Evolutionary conservation across 2,329 filamentous ascomycete genomes (phyloP).

Genomic region (Dactylellina drechsleri): DNA sequence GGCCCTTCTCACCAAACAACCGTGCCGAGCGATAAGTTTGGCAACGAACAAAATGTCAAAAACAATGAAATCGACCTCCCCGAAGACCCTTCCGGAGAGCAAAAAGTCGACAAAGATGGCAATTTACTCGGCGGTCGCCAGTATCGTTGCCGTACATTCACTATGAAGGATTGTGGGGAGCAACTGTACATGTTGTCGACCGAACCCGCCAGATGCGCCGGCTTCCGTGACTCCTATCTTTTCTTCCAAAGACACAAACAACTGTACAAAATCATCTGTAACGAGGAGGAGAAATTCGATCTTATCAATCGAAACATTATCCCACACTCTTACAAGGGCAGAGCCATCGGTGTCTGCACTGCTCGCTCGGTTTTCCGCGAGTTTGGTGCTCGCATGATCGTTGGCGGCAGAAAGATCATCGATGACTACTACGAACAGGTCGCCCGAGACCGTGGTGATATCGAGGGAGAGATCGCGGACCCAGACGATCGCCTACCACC

Average conservation of each 20-base stretch:
- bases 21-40: conserved; percentile 91
- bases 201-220: conserved; percentile 91
- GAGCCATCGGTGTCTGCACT: conserved; percentile 95
- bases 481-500: conserved; percentile 82
- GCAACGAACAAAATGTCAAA: conserved; percentile 87
- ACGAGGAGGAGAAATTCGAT: conserved; percentile 91
- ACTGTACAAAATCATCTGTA: conserved; percentile 96
- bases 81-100: conserved; percentile 86
- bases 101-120: conserved; percentile 90
- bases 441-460: conserved; percentile 77
- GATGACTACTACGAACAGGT: conserved; percentile 90
- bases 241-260: conserved; percentile 99
- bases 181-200: conserved; percentile 99
- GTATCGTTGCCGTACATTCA: conserved; percentile 92
- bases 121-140: conserved; percentile 83
- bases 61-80: conserved; percentile 92
- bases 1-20: conserved; percentile 79
- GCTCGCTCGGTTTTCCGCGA: conserved; percentile 96
- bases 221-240: conserved; percentile 96
- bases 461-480: conserved; percentile 90
- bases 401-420: conserved; percentile 83
- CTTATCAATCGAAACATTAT: conserved; percentile 96
- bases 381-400: conserved; percentile 92
- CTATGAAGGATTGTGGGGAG: conserved; percentile 86
- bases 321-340: conserved; percentile 97